Percentiles rank a stretch among this genome's conserved stretches.
phyloP scores from a whole-genome alignment of 2,329 filamentous ascomycete species.

The Nigrograna mackinnonii region DNA sequence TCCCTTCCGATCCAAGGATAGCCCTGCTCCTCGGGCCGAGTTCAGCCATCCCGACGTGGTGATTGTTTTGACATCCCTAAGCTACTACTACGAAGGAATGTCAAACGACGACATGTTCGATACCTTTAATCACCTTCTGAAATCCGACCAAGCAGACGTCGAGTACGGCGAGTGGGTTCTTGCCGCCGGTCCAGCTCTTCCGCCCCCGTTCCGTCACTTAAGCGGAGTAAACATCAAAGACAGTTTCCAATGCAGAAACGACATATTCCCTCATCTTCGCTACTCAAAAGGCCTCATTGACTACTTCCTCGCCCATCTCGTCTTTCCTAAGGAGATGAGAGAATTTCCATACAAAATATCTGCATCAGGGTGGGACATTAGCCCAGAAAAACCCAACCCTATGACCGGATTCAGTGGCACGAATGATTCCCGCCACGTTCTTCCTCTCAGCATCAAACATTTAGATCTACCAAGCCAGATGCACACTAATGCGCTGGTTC shows the following conservation, averaged over 20 bases:
- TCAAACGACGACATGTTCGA: constrained; percentile 53
- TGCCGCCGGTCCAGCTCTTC: constrained; percentile 47
- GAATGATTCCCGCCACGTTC: constrained; percentile 63
- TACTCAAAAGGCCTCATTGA: constrained; percentile 60
- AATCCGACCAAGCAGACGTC: constrained; percentile 58
- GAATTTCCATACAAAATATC: constrained; percentile 67
- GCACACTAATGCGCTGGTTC: constrained; percentile 67
- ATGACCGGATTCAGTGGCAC: constrained; percentile 75
- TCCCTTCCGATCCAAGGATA: constrained; percentile 65
- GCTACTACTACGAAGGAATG: constrained; percentile 67
- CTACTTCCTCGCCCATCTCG: constrained; percentile 67
- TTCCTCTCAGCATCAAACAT: constrained; percentile 65
- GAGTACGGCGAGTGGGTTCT: constrained; percentile 60
- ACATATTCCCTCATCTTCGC: constrained; percentile 38
- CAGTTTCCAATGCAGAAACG: constrained; percentile 45
- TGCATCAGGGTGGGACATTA: constrained; percentile 69
- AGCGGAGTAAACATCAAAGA: constrained; percentile 65
- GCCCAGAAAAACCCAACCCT: constrained; percentile 42
- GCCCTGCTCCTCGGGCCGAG: constrained; percentile 65
- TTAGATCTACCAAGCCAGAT: constrained; percentile 59
- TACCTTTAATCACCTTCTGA: constrained; percentile 55
- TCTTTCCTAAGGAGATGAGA: constrained; percentile 67
- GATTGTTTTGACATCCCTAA: constrained; percentile 46
- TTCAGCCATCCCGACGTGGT: constrained; percentile 68
- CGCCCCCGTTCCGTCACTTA: constrained; percentile 54